phyloP scores from a whole-genome alignment of 140 eudicot species.

The Cichorium intybus region DNA sequence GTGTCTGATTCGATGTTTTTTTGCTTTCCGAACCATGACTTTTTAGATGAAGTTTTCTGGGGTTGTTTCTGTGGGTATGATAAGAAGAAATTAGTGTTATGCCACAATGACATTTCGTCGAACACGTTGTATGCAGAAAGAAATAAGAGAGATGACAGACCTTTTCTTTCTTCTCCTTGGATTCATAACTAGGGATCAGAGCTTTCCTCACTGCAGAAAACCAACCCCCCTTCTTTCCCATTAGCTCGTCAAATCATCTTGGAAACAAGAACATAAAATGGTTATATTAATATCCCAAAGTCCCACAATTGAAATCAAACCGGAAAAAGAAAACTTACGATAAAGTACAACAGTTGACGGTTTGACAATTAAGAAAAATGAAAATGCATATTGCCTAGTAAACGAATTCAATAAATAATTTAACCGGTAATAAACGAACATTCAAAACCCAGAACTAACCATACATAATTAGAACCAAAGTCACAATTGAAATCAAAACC shows the following conservation, averaged over 20 bases:
- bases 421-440: not conserved
- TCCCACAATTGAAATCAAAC: not conserved
- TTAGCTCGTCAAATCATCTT: constrained; percentile 47
- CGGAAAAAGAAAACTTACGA: not conserved
- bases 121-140: constrained; percentile 18
- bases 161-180: constrained; percentile 52
- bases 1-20: constrained; percentile 32
- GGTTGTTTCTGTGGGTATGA: constrained; percentile 26
- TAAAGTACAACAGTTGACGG: not conserved
- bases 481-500: too few species aligned
- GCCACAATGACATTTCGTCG: constrained; percentile 7
- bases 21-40: constrained; percentile 50
- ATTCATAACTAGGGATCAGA: constrained; percentile 34
- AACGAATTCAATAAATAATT: not conserved
- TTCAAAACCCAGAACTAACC: not conserved
- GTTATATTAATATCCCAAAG: constrained; percentile 6
- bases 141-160: not conserved
- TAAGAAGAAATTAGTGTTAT: not conserved
- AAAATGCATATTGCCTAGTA: not conserved
- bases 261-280: not conserved
- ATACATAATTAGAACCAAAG: too few species aligned
- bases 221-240: constrained; percentile 76
- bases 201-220: constrained; percentile 61
- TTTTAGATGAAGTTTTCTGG: constrained; percentile 39
- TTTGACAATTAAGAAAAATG: not conserved